Conservation (phyloP, 306 rosid species). For the Vachellia pachyceras region DNA sequence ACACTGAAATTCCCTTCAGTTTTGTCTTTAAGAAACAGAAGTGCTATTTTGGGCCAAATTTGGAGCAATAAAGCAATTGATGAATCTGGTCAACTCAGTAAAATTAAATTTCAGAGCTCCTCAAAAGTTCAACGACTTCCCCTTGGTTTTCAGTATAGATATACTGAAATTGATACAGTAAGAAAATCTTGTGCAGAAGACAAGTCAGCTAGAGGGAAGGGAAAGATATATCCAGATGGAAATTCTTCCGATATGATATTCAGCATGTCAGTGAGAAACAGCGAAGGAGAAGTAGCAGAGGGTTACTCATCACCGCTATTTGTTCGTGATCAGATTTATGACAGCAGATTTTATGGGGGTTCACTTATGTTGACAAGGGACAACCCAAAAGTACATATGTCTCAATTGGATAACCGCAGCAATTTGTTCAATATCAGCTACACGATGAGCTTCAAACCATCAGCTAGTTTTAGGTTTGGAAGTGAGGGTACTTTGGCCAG, state of each 20-base stretch:
- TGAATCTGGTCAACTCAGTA: constrained; percentile 59
- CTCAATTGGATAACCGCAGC: constrained; percentile 19
- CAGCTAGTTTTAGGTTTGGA: constrained; percentile 51
- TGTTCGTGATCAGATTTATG: constrained; percentile 54
- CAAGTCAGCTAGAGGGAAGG: constrained; percentile 51
- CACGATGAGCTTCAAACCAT: constrained; percentile 52
- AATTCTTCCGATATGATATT: constrained; percentile 74
- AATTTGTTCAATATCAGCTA: constrained; percentile 66
- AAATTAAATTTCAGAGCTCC: constrained; percentile 56
- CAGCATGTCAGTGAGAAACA: constrained; percentile 60
- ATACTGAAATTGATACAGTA: constrained; percentile 52
- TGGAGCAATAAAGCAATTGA: constrained; percentile 64
- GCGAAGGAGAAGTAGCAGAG: constrained; percentile 60
- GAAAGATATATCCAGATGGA: constrained; percentile 63
- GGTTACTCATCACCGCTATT: constrained; percentile 71
- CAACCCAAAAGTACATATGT: constrained; percentile 16
- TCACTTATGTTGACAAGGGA: constrained; percentile 30
- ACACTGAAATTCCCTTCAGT: constrained; percentile 61
- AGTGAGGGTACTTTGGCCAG: constrained; percentile 36
- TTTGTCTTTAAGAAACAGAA: constrained; percentile 66
- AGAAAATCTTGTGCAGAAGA: constrained; percentile 54
- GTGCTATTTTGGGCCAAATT: constrained; percentile 60
- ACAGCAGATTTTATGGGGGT: constrained; percentile 40
- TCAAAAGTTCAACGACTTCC: constrained; percentile 39
- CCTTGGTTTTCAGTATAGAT: constrained; percentile 55